Percentiles rank a stretch among this genome's conserved stretches.
phyloP scores from a whole-genome alignment of 441 rosid genomes.

The Melastoma candidum region DNA sequence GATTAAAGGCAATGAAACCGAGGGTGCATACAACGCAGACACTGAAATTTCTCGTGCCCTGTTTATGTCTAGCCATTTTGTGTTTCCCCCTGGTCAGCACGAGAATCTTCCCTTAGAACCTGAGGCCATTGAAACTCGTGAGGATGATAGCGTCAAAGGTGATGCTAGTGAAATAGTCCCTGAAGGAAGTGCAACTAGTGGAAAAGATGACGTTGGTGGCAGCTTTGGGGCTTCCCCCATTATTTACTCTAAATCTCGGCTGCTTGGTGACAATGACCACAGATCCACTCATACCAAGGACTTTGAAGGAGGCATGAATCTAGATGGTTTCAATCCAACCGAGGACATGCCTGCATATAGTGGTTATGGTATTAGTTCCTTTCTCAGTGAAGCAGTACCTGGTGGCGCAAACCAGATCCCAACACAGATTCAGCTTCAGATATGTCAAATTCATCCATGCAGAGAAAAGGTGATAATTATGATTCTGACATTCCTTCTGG shows the following conservation, averaged over 20 bases:
- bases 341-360: slow-evolving; percentile 36
- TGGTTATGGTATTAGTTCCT: slow-evolving; percentile 37
- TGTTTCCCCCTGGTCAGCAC: slow-evolving; percentile 79
- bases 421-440: slow-evolving; percentile 17
- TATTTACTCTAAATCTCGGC: slow-evolving; percentile 35
- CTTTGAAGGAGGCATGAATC: slow-evolving; percentile 27
- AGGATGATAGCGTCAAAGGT: slow-evolving; percentile 19
- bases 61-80: slow-evolving; percentile 77
- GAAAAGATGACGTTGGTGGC: slow-evolving; percentile 43
- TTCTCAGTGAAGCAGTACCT: slow-evolving; percentile 33
- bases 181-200: slow-evolving; percentile 30
- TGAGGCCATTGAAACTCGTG: slow-evolving; percentile 23
- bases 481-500: slow-evolving; percentile 54
- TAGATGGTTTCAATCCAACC: slow-evolving; percentile 23
- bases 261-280: slow-evolving; percentile 36
- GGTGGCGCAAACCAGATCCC: slow-evolving; percentile 34
- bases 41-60: slow-evolving; percentile 57
- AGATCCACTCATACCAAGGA: slow-evolving; percentile 17
- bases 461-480: slow-evolving; percentile 28
- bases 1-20: slow-evolving; percentile 25
- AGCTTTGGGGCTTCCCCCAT: slow-evolving; percentile 35
- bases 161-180: slow-evolving; percentile 20
- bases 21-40: slow-evolving; percentile 23
- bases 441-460: slow-evolving; percentile 20
- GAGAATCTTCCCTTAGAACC: slow-evolving; percentile 64